Conservation (phyloP, 768 basidiomycete species). For the Mycena amicta region DNA sequence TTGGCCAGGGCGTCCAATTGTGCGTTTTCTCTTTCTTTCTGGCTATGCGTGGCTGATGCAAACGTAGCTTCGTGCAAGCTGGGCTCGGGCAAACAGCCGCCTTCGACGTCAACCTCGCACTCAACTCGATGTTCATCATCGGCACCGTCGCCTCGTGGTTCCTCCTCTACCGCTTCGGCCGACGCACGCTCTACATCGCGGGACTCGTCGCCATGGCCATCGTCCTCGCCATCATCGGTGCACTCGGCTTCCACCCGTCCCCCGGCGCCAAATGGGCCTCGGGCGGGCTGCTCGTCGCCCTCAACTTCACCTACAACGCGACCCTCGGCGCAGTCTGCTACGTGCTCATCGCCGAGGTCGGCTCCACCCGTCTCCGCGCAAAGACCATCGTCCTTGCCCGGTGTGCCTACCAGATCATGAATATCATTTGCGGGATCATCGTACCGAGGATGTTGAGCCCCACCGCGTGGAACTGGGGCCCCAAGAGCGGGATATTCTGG, state of each 20-base stretch:
- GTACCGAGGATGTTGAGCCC: constrained; percentile 27
- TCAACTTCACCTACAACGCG: constrained; percentile 26
- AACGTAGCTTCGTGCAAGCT: constrained; percentile 19
- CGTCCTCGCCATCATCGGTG: constrained; percentile 27
- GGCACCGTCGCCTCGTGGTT: constrained; percentile 27
- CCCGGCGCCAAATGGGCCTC: constrained; percentile 18
- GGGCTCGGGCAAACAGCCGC: constrained; percentile 18
- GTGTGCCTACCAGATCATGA: constrained; percentile 23
- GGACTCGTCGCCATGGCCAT: constrained; percentile 23
- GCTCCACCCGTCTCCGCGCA: constrained; percentile 23
- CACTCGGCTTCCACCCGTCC: constrained; percentile 14
- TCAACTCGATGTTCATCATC: constrained; percentile 31
- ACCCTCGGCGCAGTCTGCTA: constrained; percentile 28
- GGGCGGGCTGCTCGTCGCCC: constrained; percentile 22
- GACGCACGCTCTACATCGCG: constrained; percentile 25
- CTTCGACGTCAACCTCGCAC: constrained; percentile 24
- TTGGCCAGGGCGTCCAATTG: constrained; percentile 28
- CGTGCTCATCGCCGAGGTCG: constrained; percentile 25
- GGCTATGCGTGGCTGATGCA: neutral
- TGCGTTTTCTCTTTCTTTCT: neutral
- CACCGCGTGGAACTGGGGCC: constrained; percentile 28
- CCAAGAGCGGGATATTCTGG: constrained; percentile 27
- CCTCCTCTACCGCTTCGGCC: constrained; percentile 24
- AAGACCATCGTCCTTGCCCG: constrained; percentile 27
- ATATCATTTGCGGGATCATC: constrained; percentile 25